Evolutionary conservation across 1,139 yeast species (phyloP).

Genomic region (Arxiozyma bovina): DNA sequence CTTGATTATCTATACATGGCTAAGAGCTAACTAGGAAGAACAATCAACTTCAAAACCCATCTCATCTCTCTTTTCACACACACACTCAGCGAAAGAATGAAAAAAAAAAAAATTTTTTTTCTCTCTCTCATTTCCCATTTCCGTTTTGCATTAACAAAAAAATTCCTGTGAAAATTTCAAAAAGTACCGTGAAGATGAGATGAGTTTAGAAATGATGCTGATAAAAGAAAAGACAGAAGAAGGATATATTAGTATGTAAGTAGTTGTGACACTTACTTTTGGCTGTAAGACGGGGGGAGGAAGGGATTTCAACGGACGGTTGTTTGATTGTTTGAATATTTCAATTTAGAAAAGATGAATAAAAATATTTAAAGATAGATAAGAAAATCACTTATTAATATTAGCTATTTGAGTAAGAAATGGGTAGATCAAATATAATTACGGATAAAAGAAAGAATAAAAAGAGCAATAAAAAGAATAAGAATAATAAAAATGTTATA

Average conservation of each 20-base stretch:
- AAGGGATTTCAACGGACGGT: no score
- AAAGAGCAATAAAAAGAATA: conserved; percentile 11
- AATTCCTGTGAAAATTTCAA: background rate
- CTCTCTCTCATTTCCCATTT: background rate
- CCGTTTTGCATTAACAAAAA: no score
- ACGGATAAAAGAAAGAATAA: conserved; percentile 4
- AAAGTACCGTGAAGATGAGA: background rate
- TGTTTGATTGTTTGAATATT: no score
- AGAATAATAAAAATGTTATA: conserved; percentile 10
- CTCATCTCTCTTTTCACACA: background rate
- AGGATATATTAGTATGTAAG: no score
- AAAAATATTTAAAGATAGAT: no score
- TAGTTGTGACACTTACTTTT: no score
- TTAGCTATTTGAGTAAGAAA: background rate
- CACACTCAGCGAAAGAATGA: background rate
- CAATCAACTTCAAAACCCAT: background rate
- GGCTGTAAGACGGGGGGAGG: no score
- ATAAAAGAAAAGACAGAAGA: background rate
- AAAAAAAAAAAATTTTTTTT: no score
- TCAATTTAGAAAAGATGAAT: no score
- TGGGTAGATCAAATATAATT: conserved; percentile 2
- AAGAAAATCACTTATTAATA: no score
- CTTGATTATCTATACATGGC: background rate
- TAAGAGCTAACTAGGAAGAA: no score
- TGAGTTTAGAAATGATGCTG: no score